Percentiles rank a stretch among this genome's conserved stretches.
Conservation (phyloP, 306 rosid genomes). For the Ziziphus jujuba region DNA sequence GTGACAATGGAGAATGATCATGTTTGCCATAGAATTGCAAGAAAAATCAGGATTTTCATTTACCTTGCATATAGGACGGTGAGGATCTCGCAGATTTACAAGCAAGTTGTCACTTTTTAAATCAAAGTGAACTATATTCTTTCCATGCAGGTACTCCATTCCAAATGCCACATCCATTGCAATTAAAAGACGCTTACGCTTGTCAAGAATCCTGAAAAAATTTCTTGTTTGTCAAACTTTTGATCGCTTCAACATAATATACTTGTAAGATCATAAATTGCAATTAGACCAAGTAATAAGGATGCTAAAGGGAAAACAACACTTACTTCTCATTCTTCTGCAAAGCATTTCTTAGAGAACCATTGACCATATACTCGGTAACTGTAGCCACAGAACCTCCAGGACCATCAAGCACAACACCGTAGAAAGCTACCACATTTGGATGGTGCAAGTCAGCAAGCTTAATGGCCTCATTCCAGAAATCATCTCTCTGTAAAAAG, state of each 20-base stretch:
- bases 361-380: constrained; percentile 92
- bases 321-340: constrained; percentile 81
- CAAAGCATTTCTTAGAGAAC: constrained; percentile 80
- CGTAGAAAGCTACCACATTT: constrained; percentile 92
- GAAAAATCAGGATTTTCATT: constrained; percentile 7
- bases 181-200: constrained; percentile 78
- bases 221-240: constrained; percentile 15
- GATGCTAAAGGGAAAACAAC: not conserved
- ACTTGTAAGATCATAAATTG: not conserved
- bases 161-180: constrained; percentile 99
- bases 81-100: constrained; percentile 92
- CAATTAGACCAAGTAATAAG: not conserved
- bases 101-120: constrained; percentile 95
- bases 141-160: constrained; percentile 94
- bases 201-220: constrained; percentile 71
- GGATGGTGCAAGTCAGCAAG: constrained; percentile 97
- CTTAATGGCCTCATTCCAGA: constrained; percentile 98
- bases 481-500: constrained; percentile 67
- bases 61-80: constrained; percentile 95
- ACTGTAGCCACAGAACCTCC: constrained; percentile 93
- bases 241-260: constrained; percentile 8
- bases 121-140: constrained; percentile 93
- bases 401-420: constrained; percentile 90
- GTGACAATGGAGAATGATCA: not conserved
- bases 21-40: constrained; percentile 7